Base-by-base conservation (phyloP, 176 grass and related monocot genomes). In the Musa beccarii region DNA sequence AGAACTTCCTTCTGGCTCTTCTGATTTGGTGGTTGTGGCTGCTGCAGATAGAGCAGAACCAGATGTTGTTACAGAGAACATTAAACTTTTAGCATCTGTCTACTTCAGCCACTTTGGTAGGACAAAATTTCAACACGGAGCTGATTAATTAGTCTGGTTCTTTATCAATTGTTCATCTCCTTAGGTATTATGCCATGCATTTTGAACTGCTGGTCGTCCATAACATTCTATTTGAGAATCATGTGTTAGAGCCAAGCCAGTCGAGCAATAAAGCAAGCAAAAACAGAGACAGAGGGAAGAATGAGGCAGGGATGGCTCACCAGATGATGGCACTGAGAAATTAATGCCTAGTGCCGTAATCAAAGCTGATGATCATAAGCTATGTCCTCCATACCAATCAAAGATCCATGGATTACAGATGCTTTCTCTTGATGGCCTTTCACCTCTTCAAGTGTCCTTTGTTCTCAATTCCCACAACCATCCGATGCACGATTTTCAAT, bases 21-120 rank as follows among this genome's bases (percentile, higher is more conserved):
- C 10, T 51, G 53, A 79, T 79, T 50, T 29, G 10, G 16, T 59
- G n/a, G n/a, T 71, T 24, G 20, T 50, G 17, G 67, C 59, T 54
- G 50, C 9, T 52, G 49, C 25, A 52, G 34, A 55, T 57, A 62
- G n/a, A 71, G 5, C 34, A 71, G 68, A 80, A 55, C 28, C 67
- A 51, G 55, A 71, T 71, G n/a, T 34, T 12, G 8, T 62, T 9
- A 51, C 68, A 26, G 23, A 34, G 68, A 80, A 72, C 43, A 63
- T 64, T 24, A 13, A 63, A 64, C 75, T 64, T 63, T 15, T 76
- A 49, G 59, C 28, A 76, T 76, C 54, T 52, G 56, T 64, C 11
- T 76, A 51, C 59, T 76, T 52, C 19, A 76, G 43, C 34, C 13
- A 59, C 11, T 76, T 63, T 52, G 13, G 24, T 2, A 34, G 53